A percentile compares a stretch with the other conserved stretches of the same genome.
Conservation (phyloP, 306 rosid genomes). For the Hylodesmum podocarpum region DNA sequence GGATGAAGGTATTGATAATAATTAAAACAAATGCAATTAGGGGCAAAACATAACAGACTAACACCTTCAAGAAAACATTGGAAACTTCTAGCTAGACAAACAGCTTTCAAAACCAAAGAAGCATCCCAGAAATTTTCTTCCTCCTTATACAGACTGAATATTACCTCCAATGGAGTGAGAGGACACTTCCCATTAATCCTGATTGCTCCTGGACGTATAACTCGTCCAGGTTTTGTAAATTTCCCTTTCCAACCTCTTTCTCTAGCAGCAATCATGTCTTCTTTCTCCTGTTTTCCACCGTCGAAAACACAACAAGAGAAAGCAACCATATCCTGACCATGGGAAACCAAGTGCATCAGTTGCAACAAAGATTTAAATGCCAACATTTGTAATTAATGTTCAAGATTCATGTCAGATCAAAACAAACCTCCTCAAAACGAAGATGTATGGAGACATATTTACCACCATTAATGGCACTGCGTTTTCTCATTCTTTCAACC, state of each 20-base stretch:
- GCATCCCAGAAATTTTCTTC: constrained; percentile 9
- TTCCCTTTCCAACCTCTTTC: constrained; percentile 99
- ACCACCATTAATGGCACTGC: constrained; percentile 77
- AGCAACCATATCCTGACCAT: constrained; percentile 95
- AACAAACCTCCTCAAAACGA: constrained; percentile 95
- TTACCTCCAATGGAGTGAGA: constrained; percentile 95
- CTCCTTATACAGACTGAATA: constrained; percentile 9
- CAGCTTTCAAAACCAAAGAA: constrained; percentile 8
- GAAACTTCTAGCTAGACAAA: constrained; percentile 22
- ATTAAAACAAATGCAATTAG: not conserved
- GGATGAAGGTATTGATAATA: constrained; percentile 29
- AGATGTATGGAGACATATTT: constrained; percentile 95
- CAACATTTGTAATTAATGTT: constrained; percentile 3
- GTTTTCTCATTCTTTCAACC: constrained; percentile 86
- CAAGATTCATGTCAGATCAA: constrained; percentile 20
- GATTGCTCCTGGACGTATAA: constrained; percentile 95
- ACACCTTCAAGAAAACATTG: not conserved
- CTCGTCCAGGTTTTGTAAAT: constrained; percentile 93
- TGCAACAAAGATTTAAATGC: constrained; percentile 26
- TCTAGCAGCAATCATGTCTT: constrained; percentile 89
- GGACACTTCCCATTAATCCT: constrained; percentile 97
- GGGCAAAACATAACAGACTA: not conserved
- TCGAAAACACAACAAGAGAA: constrained; percentile 96
- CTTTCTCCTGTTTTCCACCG: constrained; percentile 79
- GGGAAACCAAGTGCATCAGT: constrained; percentile 22